phyloP scores from a whole-genome alignment of 164 flowering plant genomes.

The Liriodendron chinense region DNA sequence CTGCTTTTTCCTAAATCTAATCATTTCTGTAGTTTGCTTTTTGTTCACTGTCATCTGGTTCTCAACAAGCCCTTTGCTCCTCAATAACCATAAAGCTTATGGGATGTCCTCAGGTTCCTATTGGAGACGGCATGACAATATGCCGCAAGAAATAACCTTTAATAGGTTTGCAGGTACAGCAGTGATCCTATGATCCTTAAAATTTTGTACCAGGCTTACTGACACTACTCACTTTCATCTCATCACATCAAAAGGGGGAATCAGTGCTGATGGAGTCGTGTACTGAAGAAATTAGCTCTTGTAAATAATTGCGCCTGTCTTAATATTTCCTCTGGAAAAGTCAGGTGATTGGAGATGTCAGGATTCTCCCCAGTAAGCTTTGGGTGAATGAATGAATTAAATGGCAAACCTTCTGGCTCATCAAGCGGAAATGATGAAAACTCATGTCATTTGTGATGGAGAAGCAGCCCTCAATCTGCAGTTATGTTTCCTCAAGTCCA shows the following conservation, averaged over 20 bases:
- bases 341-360: not conserved
- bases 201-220: not conserved
- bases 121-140: conserved; percentile 94
- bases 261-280: not conserved
- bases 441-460: too few species aligned
- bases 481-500: too few species aligned
- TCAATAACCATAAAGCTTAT: conserved; percentile 1
- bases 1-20: not conserved
- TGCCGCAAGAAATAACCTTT: conserved; percentile 59
- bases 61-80: conserved; percentile 1
- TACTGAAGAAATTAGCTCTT: too few species aligned
- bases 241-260: not conserved
- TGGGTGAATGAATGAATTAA: too few species aligned
- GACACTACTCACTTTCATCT: not conserved
- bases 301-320: not conserved
- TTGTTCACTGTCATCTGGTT: not conserved
- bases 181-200: not conserved
- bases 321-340: not conserved
- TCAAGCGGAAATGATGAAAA: too few species aligned
- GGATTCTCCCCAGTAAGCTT: not conserved
- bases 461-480: too few species aligned
- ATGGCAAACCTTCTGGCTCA: too few species aligned
- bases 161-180: conserved; percentile 2
- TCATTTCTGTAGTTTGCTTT: not conserved
- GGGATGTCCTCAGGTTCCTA: conserved; percentile 61